Percentiles rank a stretch among this genome's conserved stretches.
Conservation (phyloP, 441 rosid genomes). For the Brassica hybrid region DNA sequence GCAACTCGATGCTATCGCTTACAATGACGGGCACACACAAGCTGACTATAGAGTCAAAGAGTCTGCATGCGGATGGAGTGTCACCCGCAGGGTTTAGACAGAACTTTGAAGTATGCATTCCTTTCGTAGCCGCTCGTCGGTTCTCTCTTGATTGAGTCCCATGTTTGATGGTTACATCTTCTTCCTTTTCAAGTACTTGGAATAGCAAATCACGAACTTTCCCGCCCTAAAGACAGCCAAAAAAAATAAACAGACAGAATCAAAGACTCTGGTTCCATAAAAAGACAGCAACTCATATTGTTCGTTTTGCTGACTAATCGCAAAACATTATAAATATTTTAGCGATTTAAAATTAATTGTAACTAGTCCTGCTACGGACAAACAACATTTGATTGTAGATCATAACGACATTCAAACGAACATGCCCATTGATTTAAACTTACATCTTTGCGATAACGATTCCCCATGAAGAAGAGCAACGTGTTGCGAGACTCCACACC, state of each 20-base stretch:
- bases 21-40: constrained; percentile 89
- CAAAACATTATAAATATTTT: no score
- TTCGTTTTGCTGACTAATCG: background rate
- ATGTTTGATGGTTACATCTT: constrained; percentile 78
- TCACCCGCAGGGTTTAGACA: constrained; percentile 97
- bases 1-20: constrained; percentile 87
- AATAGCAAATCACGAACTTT: constrained; percentile 90
- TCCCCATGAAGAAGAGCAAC: constrained; percentile 95
- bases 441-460: constrained; percentile 92
- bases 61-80: constrained; percentile 95
- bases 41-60: constrained; percentile 94
- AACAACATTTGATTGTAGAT: no score
- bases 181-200: constrained; percentile 78
- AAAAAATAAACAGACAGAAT: background rate
- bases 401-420: no score
- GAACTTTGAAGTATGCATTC: constrained; percentile 95
- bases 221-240: constrained; percentile 65
- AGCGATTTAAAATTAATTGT: no score
- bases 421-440: constrained; percentile 2
- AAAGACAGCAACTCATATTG: background rate
- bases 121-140: constrained; percentile 77
- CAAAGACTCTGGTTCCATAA: background rate
- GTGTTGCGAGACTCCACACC: constrained; percentile 67
- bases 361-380: no score
- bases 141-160: constrained; percentile 97